Evolutionary conservation across 2,329 filamentous ascomycete species (phyloP).

Genomic region (Tolypocladium pustulatum): DNA sequence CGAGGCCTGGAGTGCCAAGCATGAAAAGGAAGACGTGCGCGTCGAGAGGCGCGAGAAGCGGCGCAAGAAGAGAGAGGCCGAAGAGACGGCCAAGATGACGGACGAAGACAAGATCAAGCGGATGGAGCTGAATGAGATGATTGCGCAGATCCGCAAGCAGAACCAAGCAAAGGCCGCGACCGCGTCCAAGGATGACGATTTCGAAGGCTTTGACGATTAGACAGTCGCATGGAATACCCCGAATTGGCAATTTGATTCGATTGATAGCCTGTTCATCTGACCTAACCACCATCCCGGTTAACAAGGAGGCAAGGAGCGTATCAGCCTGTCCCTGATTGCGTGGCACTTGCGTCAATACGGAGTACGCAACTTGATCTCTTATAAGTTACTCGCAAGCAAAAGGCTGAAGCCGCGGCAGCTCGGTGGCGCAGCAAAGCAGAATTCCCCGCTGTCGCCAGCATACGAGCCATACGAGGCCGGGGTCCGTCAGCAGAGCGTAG

Average conservation of each 20-base stretch:
- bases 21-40: constrained; percentile 54
- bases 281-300: not conserved
- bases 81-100: constrained; percentile 55
- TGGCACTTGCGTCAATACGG: too few species aligned
- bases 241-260: not conserved
- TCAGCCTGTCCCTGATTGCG: too few species aligned
- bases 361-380: not conserved
- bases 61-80: constrained; percentile 52
- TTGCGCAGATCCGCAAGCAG: constrained; percentile 50
- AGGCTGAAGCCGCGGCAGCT: not conserved
- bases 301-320: not conserved
- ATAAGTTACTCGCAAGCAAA: not conserved
- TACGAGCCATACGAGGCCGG: too few species aligned
- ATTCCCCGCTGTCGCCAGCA: too few species aligned
- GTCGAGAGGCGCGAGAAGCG: constrained; percentile 54
- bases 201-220: constrained; percentile 48
- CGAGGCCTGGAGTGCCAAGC: constrained; percentile 63
- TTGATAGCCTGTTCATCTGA: not conserved
- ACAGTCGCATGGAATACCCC: not conserved
- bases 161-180: constrained; percentile 33
- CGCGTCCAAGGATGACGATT: constrained; percentile 36
- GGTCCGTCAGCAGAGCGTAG: too few species aligned
- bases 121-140: constrained; percentile 51
- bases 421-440: too few species aligned
- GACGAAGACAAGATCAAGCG: constrained; percentile 56